Conservation (phyloP, 1,284 basidiomycete species). For the Vanrija sp. region DNA sequence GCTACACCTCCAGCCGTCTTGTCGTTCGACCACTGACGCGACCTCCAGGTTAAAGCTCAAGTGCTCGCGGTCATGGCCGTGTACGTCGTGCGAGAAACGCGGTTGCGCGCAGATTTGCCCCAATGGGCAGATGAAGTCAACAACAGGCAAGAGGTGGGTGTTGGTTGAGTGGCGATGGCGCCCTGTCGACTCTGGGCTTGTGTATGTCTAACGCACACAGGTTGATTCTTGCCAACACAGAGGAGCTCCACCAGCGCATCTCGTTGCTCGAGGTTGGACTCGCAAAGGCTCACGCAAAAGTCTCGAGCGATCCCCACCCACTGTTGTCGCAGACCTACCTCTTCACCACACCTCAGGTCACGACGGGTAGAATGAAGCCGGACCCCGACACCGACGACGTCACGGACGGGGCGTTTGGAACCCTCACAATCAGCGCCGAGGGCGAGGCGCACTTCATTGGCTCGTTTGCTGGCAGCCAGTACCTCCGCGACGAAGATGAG, state of each 20-base stretch:
- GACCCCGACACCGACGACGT: slow-evolving; percentile 22
- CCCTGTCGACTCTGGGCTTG: neutral
- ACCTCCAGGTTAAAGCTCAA: slow-evolving; percentile 37
- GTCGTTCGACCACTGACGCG: neutral
- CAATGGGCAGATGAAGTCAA: slow-evolving; percentile 39
- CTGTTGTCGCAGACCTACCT: slow-evolving; percentile 36
- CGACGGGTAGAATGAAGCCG: slow-evolving; percentile 1
- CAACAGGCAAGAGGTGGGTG: slow-evolving; percentile 42
- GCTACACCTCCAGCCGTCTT: neutral
- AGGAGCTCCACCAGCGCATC: slow-evolving; percentile 44
- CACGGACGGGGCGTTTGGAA: slow-evolving; percentile 39
- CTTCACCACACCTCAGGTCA: slow-evolving; percentile 20
- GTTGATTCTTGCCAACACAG: slow-evolving; percentile 43
- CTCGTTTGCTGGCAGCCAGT: slow-evolving; percentile 29
- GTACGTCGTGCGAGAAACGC: slow-evolving; percentile 42
- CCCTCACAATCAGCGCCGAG: slow-evolving; percentile 39
- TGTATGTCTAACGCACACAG: slow-evolving; percentile 12
- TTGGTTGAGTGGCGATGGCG: neutral
- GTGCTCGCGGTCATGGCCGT: slow-evolving; percentile 44
- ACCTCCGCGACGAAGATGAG: slow-evolving; percentile 31
- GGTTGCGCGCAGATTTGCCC: slow-evolving; percentile 47
- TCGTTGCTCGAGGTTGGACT: slow-evolving; percentile 41
- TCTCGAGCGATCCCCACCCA: slow-evolving; percentile 30
- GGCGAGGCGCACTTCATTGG: slow-evolving; percentile 44
- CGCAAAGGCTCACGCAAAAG: slow-evolving; percentile 28